Conservation (phyloP, 345 rosid genomes). For the Gossypium turneri region DNA sequence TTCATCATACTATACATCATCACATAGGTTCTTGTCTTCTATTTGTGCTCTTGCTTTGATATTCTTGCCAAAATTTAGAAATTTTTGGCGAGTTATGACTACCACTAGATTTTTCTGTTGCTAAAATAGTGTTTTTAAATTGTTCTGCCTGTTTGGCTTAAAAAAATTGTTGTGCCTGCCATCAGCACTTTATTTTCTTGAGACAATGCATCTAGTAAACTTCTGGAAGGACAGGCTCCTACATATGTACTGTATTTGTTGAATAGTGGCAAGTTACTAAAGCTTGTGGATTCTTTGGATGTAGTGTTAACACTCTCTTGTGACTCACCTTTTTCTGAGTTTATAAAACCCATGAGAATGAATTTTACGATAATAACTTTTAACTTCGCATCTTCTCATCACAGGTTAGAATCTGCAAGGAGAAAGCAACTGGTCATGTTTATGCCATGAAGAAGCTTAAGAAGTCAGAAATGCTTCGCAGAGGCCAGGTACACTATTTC, state of each 20-base stretch:
- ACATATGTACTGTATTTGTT: not conserved
- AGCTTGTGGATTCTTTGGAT: not conserved
- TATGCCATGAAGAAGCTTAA: constrained; percentile 96
- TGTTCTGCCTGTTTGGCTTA: no score
- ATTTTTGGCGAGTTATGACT: not conserved
- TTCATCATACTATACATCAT: not conserved
- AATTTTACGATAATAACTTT: not conserved
- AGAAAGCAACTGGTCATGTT: constrained; percentile 78
- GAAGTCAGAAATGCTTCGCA: constrained; percentile 96
- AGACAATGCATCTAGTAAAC: not conserved
- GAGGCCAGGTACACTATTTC: constrained; percentile 68
- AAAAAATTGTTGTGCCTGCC: not conserved
- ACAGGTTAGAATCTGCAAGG: constrained; percentile 89
- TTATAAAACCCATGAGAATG: not conserved
- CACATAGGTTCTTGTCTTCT: not conserved
- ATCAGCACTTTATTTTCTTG: not conserved
- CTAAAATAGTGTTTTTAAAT: not conserved
- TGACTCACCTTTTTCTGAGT: not conserved
- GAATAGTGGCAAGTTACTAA: not conserved
- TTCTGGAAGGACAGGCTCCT: not conserved
- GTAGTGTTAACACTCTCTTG: not conserved
- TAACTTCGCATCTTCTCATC: constrained; percentile 14
- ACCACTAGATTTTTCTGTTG: not conserved
- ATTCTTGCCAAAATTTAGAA: not conserved
- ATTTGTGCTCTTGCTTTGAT: not conserved